A percentile compares a stretch with the other conserved stretches of the same genome.
Evolutionary conservation across 306 rosid genomes (phyloP).

Genomic region (Macrotyloma uniflorum): DNA sequence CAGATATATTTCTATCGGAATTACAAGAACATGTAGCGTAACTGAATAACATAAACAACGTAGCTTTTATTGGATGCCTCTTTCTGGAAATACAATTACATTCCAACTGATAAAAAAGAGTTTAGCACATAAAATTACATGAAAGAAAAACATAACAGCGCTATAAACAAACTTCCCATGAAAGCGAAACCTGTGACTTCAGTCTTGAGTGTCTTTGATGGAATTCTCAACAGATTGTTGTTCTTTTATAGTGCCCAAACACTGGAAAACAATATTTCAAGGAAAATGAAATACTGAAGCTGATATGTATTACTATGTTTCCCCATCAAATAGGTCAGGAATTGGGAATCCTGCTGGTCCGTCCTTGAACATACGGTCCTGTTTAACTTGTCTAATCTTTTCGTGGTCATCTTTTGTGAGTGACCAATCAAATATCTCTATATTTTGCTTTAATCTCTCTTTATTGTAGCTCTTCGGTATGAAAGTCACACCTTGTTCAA

Average conservation of each 20-base stretch:
- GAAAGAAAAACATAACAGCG: background rate
- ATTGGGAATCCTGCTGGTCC: conserved; percentile 13
- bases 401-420: conserved; percentile 44
- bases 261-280: background rate
- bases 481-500: conserved; percentile 47
- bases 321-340: conserved; percentile 34
- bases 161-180: background rate
- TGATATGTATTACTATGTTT: conserved; percentile 8
- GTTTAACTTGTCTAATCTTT: conserved; percentile 44
- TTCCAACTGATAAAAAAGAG: background rate
- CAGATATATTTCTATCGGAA: background rate
- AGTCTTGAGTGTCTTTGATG: background rate
- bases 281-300: background rate
- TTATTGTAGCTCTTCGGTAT: conserved; percentile 59
- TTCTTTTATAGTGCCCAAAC: background rate
- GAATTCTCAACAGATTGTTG: background rate
- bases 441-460: conserved; percentile 55
- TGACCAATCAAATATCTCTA: conserved; percentile 58
- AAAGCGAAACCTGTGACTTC: background rate
- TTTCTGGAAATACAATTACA: background rate
- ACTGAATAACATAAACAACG: background rate
- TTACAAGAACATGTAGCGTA: background rate
- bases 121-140: background rate
- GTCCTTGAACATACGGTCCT: background rate
- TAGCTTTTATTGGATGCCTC: background rate